Conservation (phyloP, 164 flowering plant genomes). For the Magnolia officinalis region DNA sequence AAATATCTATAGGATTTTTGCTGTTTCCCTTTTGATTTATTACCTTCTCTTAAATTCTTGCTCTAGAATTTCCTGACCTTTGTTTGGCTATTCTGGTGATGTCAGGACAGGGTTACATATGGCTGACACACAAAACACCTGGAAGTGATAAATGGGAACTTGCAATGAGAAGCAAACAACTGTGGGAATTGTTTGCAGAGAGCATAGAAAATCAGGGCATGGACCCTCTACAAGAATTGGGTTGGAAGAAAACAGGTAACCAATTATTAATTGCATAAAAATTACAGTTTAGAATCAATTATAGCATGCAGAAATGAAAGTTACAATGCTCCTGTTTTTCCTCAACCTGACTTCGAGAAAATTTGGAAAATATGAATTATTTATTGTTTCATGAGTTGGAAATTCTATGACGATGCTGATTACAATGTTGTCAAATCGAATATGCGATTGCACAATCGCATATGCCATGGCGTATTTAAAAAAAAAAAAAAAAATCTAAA, state of each 20-base stretch:
- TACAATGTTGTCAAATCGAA: too few relatives aligned
- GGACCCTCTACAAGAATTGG: conserved; percentile 58
- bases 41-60: too few relatives aligned
- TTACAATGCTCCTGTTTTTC: background rate
- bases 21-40: too few relatives aligned
- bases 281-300: background rate
- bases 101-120: conserved; percentile 89
- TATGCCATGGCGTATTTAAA: too few relatives aligned
- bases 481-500: too few relatives aligned
- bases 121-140: conserved; percentile 79
- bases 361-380: background rate
- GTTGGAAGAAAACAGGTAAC: conserved; percentile 88
- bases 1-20: too few relatives aligned
- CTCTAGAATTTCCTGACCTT: conserved; percentile 3
- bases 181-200: conserved; percentile 64
- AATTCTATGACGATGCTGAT: too few relatives aligned
- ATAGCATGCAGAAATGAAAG: background rate
- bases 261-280: background rate
- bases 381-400: background rate
- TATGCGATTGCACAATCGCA: too few relatives aligned
- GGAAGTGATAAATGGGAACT: conserved; percentile 76
- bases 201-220: conserved; percentile 46
- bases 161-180: conserved; percentile 57
- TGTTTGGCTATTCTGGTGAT: conserved; percentile 24
- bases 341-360: background rate